Conservation (phyloP, 768 basidiomycete genomes). For the Cantharellus cinnabarinus region DNA sequence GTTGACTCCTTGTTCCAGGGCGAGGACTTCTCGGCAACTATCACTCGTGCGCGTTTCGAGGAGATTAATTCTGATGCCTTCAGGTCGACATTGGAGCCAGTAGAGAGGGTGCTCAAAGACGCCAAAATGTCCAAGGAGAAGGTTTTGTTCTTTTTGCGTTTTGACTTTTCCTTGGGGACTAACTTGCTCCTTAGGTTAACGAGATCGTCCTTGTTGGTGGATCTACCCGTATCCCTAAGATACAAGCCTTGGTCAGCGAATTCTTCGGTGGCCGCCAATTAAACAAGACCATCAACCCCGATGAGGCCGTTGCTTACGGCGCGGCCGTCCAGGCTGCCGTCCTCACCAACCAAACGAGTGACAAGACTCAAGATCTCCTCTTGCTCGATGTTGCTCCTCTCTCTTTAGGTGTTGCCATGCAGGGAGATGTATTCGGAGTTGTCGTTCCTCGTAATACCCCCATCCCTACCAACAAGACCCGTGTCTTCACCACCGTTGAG, state of each 20-base stretch:
- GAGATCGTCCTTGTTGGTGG: constrained; percentile 99
- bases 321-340: constrained; percentile 99
- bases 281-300: constrained; percentile 99
- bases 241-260: constrained; percentile 94
- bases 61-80: constrained; percentile 92
- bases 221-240: constrained; percentile 99
- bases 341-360: constrained; percentile 94
- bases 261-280: constrained; percentile 94
- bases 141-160: constrained; percentile 9
- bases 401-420: constrained; percentile 99
- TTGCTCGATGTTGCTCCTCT: constrained; percentile 97
- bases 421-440: constrained; percentile 98
- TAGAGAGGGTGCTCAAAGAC: constrained; percentile 98
- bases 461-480: constrained; percentile 97
- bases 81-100: constrained; percentile 95
- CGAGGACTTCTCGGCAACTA: constrained; percentile 95
- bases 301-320: constrained; percentile 99
- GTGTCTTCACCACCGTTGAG: constrained; percentile 98
- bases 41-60: constrained; percentile 99
- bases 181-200: constrained; percentile 37
- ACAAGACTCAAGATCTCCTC: constrained; percentile 95
- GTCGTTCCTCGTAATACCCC: constrained; percentile 99
- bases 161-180: background rate
- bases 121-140: constrained; percentile 93
- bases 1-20: constrained; percentile 98